Conservation (phyloP, 2,329 filamentous ascomycete genomes). For the Gyromitra esculenta region DNA sequence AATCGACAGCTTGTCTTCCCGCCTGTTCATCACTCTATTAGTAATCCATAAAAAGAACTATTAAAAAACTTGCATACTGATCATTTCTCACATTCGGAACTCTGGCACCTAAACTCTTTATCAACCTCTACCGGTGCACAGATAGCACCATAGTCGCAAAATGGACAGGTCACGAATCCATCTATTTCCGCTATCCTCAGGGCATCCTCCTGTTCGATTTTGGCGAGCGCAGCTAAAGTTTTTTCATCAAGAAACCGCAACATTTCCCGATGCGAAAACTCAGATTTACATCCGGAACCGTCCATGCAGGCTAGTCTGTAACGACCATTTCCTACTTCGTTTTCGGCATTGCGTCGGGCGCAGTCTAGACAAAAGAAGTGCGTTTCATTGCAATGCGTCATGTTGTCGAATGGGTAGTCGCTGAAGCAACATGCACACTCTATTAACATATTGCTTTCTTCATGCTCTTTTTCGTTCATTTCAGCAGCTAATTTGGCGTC, state of each 20-base stretch:
- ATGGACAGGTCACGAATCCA: constrained; percentile 78
- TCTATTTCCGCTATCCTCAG: constrained; percentile 76
- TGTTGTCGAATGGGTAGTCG: constrained; percentile 72
- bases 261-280: constrained; percentile 69
- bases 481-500: constrained; percentile 57
- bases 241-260: constrained; percentile 69
- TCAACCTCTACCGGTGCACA: constrained; percentile 73
- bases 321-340: constrained; percentile 73
- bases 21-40: constrained; percentile 38
- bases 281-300: constrained; percentile 70
- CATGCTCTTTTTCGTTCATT: constrained; percentile 59
- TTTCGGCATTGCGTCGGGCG: constrained; percentile 72
- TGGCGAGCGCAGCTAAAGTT: constrained; percentile 69
- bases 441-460: constrained; percentile 66
- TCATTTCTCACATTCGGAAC: constrained; percentile 69
- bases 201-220: constrained; percentile 75
- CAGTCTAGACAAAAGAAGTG: constrained; percentile 76
- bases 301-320: constrained; percentile 78
- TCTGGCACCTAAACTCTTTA: constrained; percentile 77
- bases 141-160: constrained; percentile 82
- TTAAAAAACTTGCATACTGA: constrained; percentile 58
- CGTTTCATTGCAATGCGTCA: constrained; percentile 72
- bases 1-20: constrained; percentile 70
- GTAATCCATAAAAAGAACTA: constrained; percentile 57
- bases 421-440: constrained; percentile 79